Evolutionary conservation across 139 green algal species (phyloP), one percentile per base, ranked within the genome.

Genomic region (Coelastrella sp.): DNA sequence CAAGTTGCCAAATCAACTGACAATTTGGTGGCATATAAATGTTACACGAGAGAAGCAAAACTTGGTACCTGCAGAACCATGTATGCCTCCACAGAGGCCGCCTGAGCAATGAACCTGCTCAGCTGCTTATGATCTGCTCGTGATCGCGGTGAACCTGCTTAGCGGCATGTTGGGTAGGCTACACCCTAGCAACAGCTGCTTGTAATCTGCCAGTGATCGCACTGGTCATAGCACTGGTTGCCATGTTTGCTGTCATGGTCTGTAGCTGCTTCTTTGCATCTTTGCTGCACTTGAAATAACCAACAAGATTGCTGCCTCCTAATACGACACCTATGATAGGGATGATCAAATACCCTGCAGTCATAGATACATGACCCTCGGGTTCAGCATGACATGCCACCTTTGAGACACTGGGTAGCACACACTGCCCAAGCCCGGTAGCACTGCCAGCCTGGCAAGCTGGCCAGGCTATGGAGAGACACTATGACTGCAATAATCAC

Each of bases 201-300:
- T 90, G 86, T 11, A 90, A 76, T 60, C 86, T 75, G 76, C 66
- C 66, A 7, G 78, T 82, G 64, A 91, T 61, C 8, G 87, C 87
- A 54, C 54, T 79, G 17, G 78, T 82, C 87, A 91, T 87, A 7
- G 87, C 87, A 54, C 47, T 81, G 6, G 76, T 87, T 14, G 80
- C 66, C 71, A 94, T 87, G 92, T 91, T 94, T 74, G 80, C 91
- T 54, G 90, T 92, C 90, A 94, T 94, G 79, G 73, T 90, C 90
- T 95, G 80, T 54, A 94, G 86, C 86, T 95, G 90, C 16, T 94
- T 92, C 83, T 94, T 93, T n/a, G 96, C 95, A 85, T 98, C 95
- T 76, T 96, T 96, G 92, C 92, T 96, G 92, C 96, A 98, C 89
- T 98, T 98, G 91, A 97, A 96, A 94, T 98, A 99, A 6, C 97